A percentile compares a stretch with the other conserved stretches of the same genome.
Evolutionary conservation across 2,329 filamentous ascomycete genomes (phyloP).

Genomic region (Delphinella strobiligena): DNA sequence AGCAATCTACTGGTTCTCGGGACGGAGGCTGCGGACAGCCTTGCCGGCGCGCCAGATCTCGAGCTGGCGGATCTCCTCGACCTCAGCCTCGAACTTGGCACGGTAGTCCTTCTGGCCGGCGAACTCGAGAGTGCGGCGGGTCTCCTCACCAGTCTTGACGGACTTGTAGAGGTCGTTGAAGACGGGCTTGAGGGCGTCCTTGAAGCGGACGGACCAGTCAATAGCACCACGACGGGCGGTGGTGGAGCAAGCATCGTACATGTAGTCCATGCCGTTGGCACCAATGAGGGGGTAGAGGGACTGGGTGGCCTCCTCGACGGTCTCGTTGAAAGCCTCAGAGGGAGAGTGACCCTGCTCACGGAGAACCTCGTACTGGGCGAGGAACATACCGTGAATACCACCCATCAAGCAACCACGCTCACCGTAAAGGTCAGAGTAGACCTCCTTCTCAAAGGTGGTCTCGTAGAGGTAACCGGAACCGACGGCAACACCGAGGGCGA

Average conservation of each 20-base stretch:
- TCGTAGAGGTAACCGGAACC: conserved; percentile 98
- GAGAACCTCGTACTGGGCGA: conserved; percentile 99
- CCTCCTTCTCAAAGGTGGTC: conserved; percentile 99
- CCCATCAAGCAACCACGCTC: conserved; percentile 99
- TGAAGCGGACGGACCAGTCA: conserved; percentile 96
- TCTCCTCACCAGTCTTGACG: conserved; percentile 85
- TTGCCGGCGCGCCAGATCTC: conserved; percentile 99
- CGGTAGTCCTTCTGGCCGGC: conserved; percentile 94
- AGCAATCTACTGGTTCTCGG: conserved; percentile 18
- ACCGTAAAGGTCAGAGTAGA: conserved; percentile 98
- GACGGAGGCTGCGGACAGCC: conserved; percentile 57
- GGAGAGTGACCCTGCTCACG: conserved; percentile 96
- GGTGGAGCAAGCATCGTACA: conserved; percentile 99
- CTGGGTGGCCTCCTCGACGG: conserved; percentile 98
- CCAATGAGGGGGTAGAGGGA: conserved; percentile 95
- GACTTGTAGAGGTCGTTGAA: conserved; percentile 96
- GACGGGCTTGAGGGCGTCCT: conserved; percentile 95
- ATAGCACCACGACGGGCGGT: conserved; percentile 96
- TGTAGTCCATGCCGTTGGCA: conserved; percentile 99
- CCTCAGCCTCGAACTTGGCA: conserved; percentile 93
- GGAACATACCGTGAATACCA: conserved; percentile 99
- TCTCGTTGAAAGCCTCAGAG: conserved; percentile 99
- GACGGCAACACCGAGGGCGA: conserved; percentile 92
- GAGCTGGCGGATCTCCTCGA: conserved; percentile 93
- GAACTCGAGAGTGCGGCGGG: conserved; percentile 91